These are phyloP conservation scores for Alternaria burnsii DNA, from an alignment of 2,329 filamentous ascomycete genomes.

Conservation along the genomic window DNA sequence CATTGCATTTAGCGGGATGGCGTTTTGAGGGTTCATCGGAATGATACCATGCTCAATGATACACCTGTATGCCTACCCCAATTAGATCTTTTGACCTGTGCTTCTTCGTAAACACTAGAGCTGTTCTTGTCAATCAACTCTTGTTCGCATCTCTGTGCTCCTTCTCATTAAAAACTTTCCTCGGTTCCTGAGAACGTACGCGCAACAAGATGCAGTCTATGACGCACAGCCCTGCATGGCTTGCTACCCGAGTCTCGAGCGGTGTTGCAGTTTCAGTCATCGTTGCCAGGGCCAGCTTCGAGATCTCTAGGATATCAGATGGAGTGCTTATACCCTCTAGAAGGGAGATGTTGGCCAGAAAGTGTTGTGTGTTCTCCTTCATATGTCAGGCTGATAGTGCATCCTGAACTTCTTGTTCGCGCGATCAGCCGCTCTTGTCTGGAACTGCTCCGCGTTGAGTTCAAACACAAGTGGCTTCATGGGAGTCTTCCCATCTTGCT, in stretches of 20 bases:
- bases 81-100: neutral
- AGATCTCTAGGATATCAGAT: neutral
- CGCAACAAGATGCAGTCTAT: neutral
- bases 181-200: neutral
- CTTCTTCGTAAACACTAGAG: neutral
- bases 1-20: constrained; percentile 27
- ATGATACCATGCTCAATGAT: constrained; percentile 20
- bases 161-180: neutral
- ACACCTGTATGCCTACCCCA: neutral
- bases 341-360: neutral
- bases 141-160: neutral
- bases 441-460: constrained; percentile 85
- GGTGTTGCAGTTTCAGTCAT: neutral
- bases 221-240: too few relatives aligned
- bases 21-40: constrained; percentile 14
- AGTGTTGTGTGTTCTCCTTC: constrained; percentile 44
- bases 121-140: neutral
- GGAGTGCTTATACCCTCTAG: neutral
- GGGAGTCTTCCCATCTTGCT: constrained; percentile 29
- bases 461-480: constrained; percentile 75
- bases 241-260: too few relatives aligned
- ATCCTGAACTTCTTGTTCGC: constrained; percentile 92
- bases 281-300: too few relatives aligned
- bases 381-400: constrained; percentile 79
- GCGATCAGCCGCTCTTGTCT: constrained; percentile 81